These are phyloP conservation scores for Lasiosphaeriaceae sp. DNA, from an alignment of 495 filamentous ascomycete species.

Conservation along the genomic window DNA sequence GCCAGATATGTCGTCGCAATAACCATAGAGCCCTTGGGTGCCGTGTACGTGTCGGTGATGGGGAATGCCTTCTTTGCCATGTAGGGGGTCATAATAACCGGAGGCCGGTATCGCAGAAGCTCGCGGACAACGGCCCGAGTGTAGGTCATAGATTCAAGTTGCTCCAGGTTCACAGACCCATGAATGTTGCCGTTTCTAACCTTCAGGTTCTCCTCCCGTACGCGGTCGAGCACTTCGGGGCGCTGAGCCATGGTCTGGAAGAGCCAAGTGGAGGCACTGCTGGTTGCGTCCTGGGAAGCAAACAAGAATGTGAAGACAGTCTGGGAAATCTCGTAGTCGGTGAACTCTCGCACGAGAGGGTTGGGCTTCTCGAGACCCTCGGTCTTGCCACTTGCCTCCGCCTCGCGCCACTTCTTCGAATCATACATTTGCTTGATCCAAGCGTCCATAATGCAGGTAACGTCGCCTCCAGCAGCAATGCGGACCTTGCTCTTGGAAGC, in stretches of 20 bases:
- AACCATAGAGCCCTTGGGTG: conserved; percentile 92
- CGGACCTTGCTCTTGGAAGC: conserved; percentile 88
- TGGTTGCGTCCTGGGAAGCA: conserved; percentile 95
- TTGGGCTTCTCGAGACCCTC: conserved; percentile 73
- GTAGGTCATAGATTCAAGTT: conserved; percentile 83
- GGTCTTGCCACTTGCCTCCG: conserved; percentile 63
- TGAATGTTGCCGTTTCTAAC: conserved; percentile 74
- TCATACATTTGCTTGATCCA: conserved; percentile 87
- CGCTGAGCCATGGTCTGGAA: conserved; percentile 94
- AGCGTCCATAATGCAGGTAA: conserved; percentile 89
- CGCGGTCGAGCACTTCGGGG: conserved; percentile 82
- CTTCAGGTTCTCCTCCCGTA: conserved; percentile 86
- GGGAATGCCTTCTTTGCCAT: conserved; percentile 93
- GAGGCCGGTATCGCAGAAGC: conserved; percentile 89
- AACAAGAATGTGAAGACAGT: conserved; percentile 98
- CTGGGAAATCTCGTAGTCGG: conserved; percentile 88
- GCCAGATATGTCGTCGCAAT: conserved; percentile 87
- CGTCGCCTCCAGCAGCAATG: conserved; percentile 85
- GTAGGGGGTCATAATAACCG: conserved; percentile 97
- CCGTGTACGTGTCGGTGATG: conserved; percentile 81
- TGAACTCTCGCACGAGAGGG: conserved; percentile 78
- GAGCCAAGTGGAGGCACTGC: conserved; percentile 87
- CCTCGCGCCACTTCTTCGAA: conserved; percentile 71
- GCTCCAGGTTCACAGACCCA: conserved; percentile 68
- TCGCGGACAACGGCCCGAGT: conserved; percentile 93